phyloP scores from a whole-genome alignment of 306 rosid genomes.

The Castanea sativa region DNA sequence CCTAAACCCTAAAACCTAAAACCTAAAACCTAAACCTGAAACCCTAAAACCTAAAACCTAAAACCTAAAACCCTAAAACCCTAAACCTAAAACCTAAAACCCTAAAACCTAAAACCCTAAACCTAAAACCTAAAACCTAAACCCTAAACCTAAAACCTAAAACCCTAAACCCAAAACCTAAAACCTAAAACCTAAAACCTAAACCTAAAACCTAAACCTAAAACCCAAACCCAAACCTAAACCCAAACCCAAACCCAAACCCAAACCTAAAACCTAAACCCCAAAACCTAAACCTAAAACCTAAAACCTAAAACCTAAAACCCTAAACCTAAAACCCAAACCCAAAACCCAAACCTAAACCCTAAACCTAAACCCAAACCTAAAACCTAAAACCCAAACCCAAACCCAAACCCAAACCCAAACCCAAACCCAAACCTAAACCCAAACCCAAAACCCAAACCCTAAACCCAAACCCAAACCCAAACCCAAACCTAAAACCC shows the following conservation, averaged over 20 bases:
- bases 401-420: too few relatives aligned
- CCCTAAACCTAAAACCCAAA: background rate
- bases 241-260: too few relatives aligned
- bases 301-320: background rate
- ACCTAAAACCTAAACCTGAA: background rate
- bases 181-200: slow-evolving; percentile 10
- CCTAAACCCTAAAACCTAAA: slow-evolving; percentile 11
- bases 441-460: too few relatives aligned
- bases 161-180: slow-evolving; percentile 9
- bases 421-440: too few relatives aligned
- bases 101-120: slow-evolving; percentile 13
- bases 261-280: slow-evolving; percentile 3
- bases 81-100: background rate
- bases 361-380: too few relatives aligned
- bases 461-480: too few relatives aligned
- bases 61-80: too few relatives aligned
- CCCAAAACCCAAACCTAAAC: too few relatives aligned
- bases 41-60: slow-evolving; percentile 4
- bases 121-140: background rate
- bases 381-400: too few relatives aligned
- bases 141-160: slow-evolving; percentile 2
- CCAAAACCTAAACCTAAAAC: slow-evolving; percentile 3
- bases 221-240: too few relatives aligned
- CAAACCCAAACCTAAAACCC: too few relatives aligned
- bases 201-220: slow-evolving; percentile 3